Base-by-base conservation (phyloP, 2,329 filamentous ascomycete genomes). In the Phaeosphaeriaceae sp. region DNA sequence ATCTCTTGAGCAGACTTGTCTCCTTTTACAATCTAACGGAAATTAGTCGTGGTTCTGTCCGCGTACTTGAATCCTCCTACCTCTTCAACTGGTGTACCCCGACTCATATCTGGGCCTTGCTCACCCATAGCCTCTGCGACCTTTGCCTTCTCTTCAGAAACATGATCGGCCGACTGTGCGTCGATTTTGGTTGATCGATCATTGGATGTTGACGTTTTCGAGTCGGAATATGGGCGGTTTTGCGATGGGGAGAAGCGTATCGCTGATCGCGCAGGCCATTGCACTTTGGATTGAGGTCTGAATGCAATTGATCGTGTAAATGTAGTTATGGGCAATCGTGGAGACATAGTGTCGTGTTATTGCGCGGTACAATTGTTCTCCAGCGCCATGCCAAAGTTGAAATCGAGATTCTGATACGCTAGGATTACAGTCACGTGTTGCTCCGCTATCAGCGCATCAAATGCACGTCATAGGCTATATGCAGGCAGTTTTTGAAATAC, bases 61-160 rank as follows among this genome's bases (percentile, higher is more conserved):
- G 17, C 42, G 37, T 40, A 16, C 29, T 21, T 26, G 18, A 13
- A 2, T 21, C 21, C 30, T 30, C 61, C 48, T 66, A 87, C 86
- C 74, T 89, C 86, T 68, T 85, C 79, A 56, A 89, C 80, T 6
- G 85, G 85, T 41, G 86, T 86, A 13, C 86, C 86, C 66, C 87
- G 84, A 40, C 82, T 79, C 29, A 88, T 64, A 63, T 89, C 86
- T 16, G 86, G 87, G 20, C 81, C 78, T 46, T 79, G 71, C 45
- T 79, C 74, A 45, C 84, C 83, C 63, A 78, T 83, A 20, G 84
- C 81, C 63, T 83, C 78, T 20, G 80, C 81, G 56, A 82, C 80
- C 59, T 83, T 81, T 32, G 81, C 81, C 26, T 85, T 85, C 69
- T 89, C 86, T 66, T 88, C 83, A 54, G 81, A 86, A 23, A 87